These are phyloP conservation scores for Xylaria sp. DNA, from an alignment of 2,329 filamentous ascomycete genomes.

Conservation along the genomic window DNA sequence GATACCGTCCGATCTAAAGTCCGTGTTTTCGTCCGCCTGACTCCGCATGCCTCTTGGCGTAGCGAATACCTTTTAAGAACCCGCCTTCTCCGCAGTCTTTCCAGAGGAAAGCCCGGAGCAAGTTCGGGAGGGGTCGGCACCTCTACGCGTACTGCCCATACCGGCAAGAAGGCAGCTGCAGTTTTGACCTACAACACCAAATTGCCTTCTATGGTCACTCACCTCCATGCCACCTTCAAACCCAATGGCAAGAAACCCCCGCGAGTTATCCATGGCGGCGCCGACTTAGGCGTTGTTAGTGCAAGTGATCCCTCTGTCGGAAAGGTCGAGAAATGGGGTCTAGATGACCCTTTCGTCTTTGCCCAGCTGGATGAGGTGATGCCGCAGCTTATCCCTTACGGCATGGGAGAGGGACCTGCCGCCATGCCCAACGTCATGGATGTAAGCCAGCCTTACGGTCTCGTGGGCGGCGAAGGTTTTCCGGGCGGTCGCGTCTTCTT, in stretches of 20 bases:
- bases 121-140: constrained; percentile 63
- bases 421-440: constrained; percentile 90
- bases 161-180: constrained; percentile 74
- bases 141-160: constrained; percentile 60
- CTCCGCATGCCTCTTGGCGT: constrained; percentile 88
- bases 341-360: constrained; percentile 78
- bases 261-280: constrained; percentile 83
- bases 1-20: constrained; percentile 75
- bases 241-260: constrained; percentile 77
- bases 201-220: constrained; percentile 80
- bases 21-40: constrained; percentile 84
- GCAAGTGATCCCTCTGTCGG: constrained; percentile 81
- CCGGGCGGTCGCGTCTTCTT: constrained; percentile 86
- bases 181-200: constrained; percentile 89
- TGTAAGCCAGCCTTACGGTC: constrained; percentile 84
- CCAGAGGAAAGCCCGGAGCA: constrained; percentile 80
- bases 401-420: constrained; percentile 80
- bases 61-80: constrained; percentile 95
- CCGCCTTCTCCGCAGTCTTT: constrained; percentile 81
- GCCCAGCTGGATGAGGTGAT: constrained; percentile 82
- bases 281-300: constrained; percentile 81
- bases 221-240: constrained; percentile 80
- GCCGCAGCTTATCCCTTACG: constrained; percentile 78
- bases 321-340: constrained; percentile 84
- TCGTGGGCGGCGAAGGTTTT: constrained; percentile 86